phyloP scores from a whole-genome alignment of 768 basidiomycete genomes.

The Termitomyces sp. region DNA sequence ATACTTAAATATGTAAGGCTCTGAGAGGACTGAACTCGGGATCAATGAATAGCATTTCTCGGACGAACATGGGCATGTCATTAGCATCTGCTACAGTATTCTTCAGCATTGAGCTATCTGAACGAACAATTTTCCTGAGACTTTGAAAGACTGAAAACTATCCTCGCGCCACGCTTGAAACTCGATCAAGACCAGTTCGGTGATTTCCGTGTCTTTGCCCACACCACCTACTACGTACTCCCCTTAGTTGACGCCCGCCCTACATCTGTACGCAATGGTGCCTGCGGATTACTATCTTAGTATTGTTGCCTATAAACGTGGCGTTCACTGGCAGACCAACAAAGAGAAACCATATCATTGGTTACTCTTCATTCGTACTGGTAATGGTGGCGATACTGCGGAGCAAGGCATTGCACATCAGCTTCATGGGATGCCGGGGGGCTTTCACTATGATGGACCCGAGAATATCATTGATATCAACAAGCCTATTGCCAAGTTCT shows the following conservation, averaged over 20 bases:
- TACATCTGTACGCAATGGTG: too few relatives aligned
- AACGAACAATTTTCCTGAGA: too few relatives aligned
- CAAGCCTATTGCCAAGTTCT: background rate
- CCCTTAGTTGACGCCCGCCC: background rate
- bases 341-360: constrained; percentile 5
- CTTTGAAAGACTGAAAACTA: too few relatives aligned
- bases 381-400: background rate
- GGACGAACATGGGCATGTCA: too few relatives aligned
- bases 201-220: background rate
- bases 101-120: too few relatives aligned
- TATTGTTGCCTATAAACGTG: background rate
- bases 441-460: background rate
- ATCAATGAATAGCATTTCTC: too few relatives aligned
- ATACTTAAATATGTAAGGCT: too few relatives aligned
- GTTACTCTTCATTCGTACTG: background rate
- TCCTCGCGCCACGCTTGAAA: background rate
- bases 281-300: background rate
- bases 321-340: constrained; percentile 1
- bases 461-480: background rate
- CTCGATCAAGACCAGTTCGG: background rate
- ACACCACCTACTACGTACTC: background rate
- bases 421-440: background rate
- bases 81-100: too few relatives aligned
- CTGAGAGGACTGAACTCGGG: too few relatives aligned
- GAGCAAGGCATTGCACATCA: background rate